These are phyloP conservation scores for Phytophthora fragariae DNA, from an alignment of 352 stramenopile species.

Conservation along the genomic window DNA sequence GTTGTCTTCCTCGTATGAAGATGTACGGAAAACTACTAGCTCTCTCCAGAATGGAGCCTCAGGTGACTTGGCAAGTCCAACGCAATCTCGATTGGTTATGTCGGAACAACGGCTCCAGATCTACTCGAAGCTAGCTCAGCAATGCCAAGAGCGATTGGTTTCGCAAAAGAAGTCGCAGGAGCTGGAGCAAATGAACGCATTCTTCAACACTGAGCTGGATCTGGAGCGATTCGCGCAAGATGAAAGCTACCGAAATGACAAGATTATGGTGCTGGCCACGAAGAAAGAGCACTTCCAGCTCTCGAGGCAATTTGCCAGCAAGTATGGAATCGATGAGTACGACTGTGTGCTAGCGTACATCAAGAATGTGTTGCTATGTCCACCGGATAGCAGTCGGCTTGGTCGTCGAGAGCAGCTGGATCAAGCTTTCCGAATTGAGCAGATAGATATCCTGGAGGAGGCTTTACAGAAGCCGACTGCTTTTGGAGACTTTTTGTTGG, in stretches of 20 bases:
- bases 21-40: constrained; percentile 13
- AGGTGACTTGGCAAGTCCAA: neutral
- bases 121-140: constrained; percentile 47
- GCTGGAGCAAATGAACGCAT: constrained; percentile 65
- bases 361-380: constrained; percentile 45
- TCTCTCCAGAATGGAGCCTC: constrained; percentile 9
- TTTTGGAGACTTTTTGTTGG: constrained; percentile 72
- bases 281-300: constrained; percentile 56
- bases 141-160: constrained; percentile 54
- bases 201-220: constrained; percentile 71
- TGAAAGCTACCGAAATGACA: constrained; percentile 52
- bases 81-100: constrained; percentile 2
- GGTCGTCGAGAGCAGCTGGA: constrained; percentile 72
- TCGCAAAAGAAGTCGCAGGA: constrained; percentile 70
- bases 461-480: constrained; percentile 57
- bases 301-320: constrained; percentile 65
- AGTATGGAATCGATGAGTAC: constrained; percentile 75
- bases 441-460: constrained; percentile 69
- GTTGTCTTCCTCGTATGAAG: constrained; percentile 40
- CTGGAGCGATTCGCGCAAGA: constrained; percentile 62
- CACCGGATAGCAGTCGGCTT: constrained; percentile 6
- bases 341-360: constrained; percentile 75
- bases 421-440: constrained; percentile 62
- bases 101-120: constrained; percentile 27
- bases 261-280: constrained; percentile 60